Conservation (phyloP, 1,284 basidiomycete species). For the Cryptococcus sp. region DNA sequence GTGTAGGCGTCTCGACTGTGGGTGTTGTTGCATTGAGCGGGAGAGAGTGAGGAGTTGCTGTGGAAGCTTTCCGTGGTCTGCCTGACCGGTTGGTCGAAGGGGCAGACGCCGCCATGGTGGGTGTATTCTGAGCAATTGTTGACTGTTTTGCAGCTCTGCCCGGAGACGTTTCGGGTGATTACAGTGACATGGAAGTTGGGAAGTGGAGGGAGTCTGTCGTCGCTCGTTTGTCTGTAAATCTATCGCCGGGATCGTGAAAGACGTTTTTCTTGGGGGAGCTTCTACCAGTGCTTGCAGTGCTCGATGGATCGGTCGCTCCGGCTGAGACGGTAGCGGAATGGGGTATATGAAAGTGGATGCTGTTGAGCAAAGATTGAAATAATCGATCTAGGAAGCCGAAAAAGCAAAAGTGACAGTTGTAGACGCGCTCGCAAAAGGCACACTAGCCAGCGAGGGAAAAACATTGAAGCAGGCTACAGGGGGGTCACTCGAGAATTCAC, state of each 20-base stretch:
- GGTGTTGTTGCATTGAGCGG: constrained; percentile 17
- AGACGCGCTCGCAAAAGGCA: constrained; percentile 4
- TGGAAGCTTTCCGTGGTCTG: constrained; percentile 46
- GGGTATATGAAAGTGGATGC: too few relatives aligned
- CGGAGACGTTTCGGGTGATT: neutral
- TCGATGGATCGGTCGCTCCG: too few relatives aligned
- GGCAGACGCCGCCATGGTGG: constrained; percentile 21
- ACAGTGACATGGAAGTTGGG: constrained; percentile 1
- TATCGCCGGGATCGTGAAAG: too few relatives aligned
- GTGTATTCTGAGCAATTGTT: neutral
- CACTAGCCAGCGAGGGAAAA: neutral
- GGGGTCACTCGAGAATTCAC: constrained; percentile 10
- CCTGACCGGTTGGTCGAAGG: constrained; percentile 19
- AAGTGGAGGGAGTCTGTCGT: neutral
- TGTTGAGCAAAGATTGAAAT: too few relatives aligned
- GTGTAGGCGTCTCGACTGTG: constrained; percentile 28
- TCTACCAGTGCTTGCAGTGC: too few relatives aligned
- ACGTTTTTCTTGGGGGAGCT: too few relatives aligned
- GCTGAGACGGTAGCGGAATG: too few relatives aligned
- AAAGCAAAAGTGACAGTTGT: constrained; percentile 3
- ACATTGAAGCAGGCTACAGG: neutral
- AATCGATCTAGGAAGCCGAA: neutral
- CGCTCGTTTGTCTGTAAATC: too few relatives aligned
- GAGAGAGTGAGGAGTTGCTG: constrained; percentile 25
- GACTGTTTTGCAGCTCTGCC: neutral